These are phyloP conservation scores for Cyclotella baltica DNA, from an alignment of 108 stramenopile genomes.

Conservation along the genomic window DNA sequence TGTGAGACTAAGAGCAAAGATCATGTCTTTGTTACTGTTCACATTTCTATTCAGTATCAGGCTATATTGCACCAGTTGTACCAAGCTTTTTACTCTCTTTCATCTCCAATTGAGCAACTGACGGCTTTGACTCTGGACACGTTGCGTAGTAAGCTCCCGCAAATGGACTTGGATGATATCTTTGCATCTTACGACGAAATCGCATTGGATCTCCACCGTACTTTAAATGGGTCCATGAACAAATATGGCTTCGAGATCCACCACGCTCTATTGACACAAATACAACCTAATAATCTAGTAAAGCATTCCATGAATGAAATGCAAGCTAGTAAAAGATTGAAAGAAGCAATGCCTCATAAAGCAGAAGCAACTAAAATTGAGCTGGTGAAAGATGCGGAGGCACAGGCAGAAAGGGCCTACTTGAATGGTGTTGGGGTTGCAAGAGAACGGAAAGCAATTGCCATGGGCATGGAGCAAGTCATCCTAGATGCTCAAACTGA, in stretches of 20 bases:
- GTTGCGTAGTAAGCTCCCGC: conserved; percentile 60
- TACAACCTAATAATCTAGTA: conserved; percentile 65
- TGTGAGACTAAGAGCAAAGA: conserved; percentile 80
- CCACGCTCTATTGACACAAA: conserved; percentile 68
- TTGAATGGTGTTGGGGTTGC: conserved; percentile 69
- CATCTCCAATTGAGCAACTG: conserved; percentile 57
- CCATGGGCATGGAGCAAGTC: conserved; percentile 55
- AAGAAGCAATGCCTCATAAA: conserved; percentile 53
- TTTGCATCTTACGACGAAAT: conserved; percentile 85
- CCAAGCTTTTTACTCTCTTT: conserved; percentile 62
- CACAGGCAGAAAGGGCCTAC: conserved; percentile 62
- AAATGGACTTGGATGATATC: conserved; percentile 60
- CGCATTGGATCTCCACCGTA: conserved; percentile 55
- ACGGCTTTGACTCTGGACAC: conserved; percentile 57
- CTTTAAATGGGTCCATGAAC: conserved; percentile 45
- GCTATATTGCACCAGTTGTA: conserved; percentile 38
- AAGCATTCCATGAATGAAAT: conserved; percentile 86
- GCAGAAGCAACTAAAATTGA: conserved; percentile 65
- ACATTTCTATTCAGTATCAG: conserved; percentile 53
- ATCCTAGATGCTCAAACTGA: conserved; percentile 24
- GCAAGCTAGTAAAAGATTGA: conserved; percentile 65
- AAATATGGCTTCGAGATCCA: conserved; percentile 55
- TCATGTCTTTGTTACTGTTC: conserved; percentile 30
- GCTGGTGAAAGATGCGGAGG: conserved; percentile 71
- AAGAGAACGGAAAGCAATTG: conserved; percentile 56